These are phyloP conservation scores for Dactylis glomerata DNA, from an alignment of 176 grass and related monocot species.

Conservation along the genomic window DNA sequence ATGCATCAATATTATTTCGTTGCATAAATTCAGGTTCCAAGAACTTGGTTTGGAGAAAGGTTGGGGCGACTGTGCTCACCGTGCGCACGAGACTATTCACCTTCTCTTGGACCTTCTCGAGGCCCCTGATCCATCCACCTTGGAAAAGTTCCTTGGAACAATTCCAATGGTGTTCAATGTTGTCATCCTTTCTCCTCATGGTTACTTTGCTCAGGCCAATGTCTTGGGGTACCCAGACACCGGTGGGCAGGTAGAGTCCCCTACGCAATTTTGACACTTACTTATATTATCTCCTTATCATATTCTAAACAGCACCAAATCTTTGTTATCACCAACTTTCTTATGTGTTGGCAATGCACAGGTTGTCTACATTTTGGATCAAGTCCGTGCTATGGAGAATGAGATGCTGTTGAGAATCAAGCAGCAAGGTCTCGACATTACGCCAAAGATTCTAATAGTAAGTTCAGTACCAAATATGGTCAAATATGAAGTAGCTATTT, in stretches of 20 bases:
- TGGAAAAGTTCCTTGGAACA: conserved; percentile 68
- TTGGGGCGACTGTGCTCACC: conserved; percentile 62
- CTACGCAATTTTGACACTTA: background rate
- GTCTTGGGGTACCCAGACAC: conserved; percentile 86
- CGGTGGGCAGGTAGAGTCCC: conserved; percentile 54
- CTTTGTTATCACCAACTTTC: background rate
- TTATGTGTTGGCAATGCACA: conserved; percentile 20
- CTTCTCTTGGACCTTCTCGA: conserved; percentile 75
- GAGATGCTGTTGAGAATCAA: conserved; percentile 80
- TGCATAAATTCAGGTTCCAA: conserved; percentile 53
- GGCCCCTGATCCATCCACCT: conserved; percentile 60
- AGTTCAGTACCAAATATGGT: conserved; percentile 18
- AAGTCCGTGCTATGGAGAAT: conserved; percentile 78
- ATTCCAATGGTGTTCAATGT: conserved; percentile 84
- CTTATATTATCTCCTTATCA: background rate
- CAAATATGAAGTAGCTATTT: background rate
- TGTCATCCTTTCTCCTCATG: conserved; percentile 80
- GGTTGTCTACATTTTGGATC: conserved; percentile 87
- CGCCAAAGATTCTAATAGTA: conserved; percentile 73
- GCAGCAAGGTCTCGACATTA: conserved; percentile 71
- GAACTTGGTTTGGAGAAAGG: conserved; percentile 80
- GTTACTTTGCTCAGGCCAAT: conserved; percentile 81
- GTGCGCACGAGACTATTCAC: conserved; percentile 56
- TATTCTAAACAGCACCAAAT: background rate
- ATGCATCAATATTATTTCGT: background rate